phyloP scores from a whole-genome alignment of 805 yeast species.

The Wickerhamiella hasegawae region DNA sequence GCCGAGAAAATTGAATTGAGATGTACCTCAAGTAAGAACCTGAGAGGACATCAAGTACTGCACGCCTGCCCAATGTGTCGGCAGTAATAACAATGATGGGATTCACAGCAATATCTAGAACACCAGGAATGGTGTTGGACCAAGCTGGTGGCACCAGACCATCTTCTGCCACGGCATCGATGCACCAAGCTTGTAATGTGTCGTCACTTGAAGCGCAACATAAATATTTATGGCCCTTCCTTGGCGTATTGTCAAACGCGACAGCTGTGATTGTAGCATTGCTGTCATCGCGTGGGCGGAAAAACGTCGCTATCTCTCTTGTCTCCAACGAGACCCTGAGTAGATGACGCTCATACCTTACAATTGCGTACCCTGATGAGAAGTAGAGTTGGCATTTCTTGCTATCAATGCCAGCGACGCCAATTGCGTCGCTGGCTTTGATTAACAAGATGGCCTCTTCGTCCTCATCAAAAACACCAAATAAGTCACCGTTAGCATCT shows the following conservation, averaged over 20 bases:
- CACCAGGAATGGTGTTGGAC: no score
- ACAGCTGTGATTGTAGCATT: not conserved
- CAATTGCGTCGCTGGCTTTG: not conserved
- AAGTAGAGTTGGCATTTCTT: no score
- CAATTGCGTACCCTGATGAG: not conserved
- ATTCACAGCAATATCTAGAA: no score
- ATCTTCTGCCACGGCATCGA: not conserved
- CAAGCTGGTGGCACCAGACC: not conserved
- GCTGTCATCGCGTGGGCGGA: not conserved
- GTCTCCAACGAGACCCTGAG: not conserved
- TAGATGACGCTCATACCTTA: not conserved
- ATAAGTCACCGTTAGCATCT: not conserved
- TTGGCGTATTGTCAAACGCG: not conserved
- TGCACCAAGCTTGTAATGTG: not conserved
- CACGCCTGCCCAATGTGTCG: no score
- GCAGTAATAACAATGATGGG: no score
- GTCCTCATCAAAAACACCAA: not conserved
- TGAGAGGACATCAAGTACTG: no score
- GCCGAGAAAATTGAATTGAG: no score
- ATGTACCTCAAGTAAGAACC: no score
- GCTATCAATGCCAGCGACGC: no score
- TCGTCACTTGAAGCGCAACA: not conserved
- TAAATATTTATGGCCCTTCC: not conserved
- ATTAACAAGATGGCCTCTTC: not conserved
- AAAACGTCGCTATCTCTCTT: not conserved